phyloP scores from a whole-genome alignment of 1,284 basidiomycete species.

The Cronartium ribicola region DNA sequence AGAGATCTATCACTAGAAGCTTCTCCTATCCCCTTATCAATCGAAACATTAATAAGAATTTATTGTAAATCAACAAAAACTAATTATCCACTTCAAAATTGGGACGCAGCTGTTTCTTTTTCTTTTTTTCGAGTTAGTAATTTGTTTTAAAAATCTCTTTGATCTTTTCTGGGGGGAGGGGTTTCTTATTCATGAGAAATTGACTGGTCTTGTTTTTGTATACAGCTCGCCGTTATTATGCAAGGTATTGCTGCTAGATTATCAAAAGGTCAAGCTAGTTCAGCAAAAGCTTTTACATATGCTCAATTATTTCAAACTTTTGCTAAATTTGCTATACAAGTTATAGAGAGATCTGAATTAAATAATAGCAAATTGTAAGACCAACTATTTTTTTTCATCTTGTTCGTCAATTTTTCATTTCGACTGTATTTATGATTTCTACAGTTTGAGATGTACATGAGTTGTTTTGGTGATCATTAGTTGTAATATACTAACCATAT shows the following conservation, averaged over 20 bases:
- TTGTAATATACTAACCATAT: no score
- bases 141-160: background rate
- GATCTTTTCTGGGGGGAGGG: background rate
- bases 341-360: slow-evolving; percentile 57
- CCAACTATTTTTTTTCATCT: no score
- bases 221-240: slow-evolving; percentile 72
- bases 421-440: no score
- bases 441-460: no score
- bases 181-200: background rate
- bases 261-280: slow-evolving; percentile 78
- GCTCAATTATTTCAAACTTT: slow-evolving; percentile 61
- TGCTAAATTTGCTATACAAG: slow-evolving; percentile 62
- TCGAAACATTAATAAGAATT: slow-evolving; percentile 68
- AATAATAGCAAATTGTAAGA: slow-evolving; percentile 50
- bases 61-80: slow-evolving; percentile 64
- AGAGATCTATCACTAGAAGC: slow-evolving; percentile 60
- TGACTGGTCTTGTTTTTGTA: slow-evolving; percentile 29
- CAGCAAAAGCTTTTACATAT: slow-evolving; percentile 65
- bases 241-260: slow-evolving; percentile 90
- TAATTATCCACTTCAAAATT: slow-evolving; percentile 67
- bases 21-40: slow-evolving; percentile 61
- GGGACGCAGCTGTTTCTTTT: slow-evolving; percentile 77
- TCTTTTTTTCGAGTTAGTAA: slow-evolving; percentile 72
- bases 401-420: no score
- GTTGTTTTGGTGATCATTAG: no score